These are phyloP conservation scores for Apophysomyces variabilis DNA, from an alignment of 371 early-diverging fungal genomes.

Conservation along the genomic window DNA sequence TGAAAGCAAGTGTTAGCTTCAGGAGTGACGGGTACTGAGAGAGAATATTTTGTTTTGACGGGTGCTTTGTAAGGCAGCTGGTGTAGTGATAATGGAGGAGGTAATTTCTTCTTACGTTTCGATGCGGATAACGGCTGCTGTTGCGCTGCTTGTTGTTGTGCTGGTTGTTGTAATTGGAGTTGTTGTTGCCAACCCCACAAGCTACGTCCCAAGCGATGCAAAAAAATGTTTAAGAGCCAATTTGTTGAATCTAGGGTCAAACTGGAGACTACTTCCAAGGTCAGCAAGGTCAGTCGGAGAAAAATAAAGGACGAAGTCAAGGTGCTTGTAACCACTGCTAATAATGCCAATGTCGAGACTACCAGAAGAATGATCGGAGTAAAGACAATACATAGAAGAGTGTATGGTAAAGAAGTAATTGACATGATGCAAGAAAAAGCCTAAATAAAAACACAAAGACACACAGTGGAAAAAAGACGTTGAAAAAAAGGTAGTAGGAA, in stretches of 20 bases:
- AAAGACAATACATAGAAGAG: background rate
- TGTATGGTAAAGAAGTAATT: constrained; percentile 1
- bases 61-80: constrained; percentile 15
- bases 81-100: constrained; percentile 10
- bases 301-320: constrained; percentile 30
- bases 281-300: constrained; percentile 20
- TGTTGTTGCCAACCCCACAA: constrained; percentile 8
- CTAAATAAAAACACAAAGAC: background rate
- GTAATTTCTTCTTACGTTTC: constrained; percentile 12
- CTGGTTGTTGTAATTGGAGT: background rate
- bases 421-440: background rate
- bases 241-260: constrained; percentile 21
- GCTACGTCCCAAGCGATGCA: constrained; percentile 14
- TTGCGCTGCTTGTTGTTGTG: constrained; percentile 4
- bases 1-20: constrained; percentile 5
- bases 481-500: background rate
- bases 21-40: constrained; percentile 23
- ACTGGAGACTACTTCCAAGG: constrained; percentile 20
- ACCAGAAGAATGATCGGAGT: constrained; percentile 20
- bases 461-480: background rate
- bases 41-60: constrained; percentile 19
- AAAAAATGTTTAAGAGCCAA: constrained; percentile 16
- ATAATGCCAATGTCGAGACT: constrained; percentile 14
- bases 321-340: constrained; percentile 24
- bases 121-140: constrained; percentile 10